Base-by-base conservation (phyloP, 441 rosid species). In the Metrosideros polymorpha region DNA sequence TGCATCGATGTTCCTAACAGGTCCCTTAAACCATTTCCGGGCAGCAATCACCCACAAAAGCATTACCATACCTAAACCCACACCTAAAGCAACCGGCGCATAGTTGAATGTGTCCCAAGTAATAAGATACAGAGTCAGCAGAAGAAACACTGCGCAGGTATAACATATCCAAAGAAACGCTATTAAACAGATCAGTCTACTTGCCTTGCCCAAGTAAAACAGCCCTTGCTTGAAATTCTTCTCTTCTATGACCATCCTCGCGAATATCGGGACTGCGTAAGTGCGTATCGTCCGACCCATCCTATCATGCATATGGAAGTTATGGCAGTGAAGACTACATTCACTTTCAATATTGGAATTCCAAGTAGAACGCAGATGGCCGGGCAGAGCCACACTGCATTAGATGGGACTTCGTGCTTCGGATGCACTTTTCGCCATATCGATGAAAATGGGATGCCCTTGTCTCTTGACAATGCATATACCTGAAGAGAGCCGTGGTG, bases 231-330 rank as follows among this genome's bases (percentile, higher is more conserved):
- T 91, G 87, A 94, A 93, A 82, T 92, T 88, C 88, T 91, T 85
- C 90, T 94, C 94, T 17, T 54, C 75, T 93, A 92, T 94, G n/a
- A 92, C 94, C 91, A 92, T 89, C 89, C 95, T 91, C 10, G 93
- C 93, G 27, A 92, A 93, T 59, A 93, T 92, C 7, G 94, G 94
- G 63, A 93, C 92, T n/a, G n/a, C n/a, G n/a, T n/a, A n/a, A n/a
- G n/a, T 7, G 93, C 94, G 9, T 93, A 93, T 18, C 95, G 93
- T 2, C 95, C 94, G 15, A 93, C 94, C 96, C 96, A 94, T 25
- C 96, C 94, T 17, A 92, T 93, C n/a, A 94, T 93, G 79, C 93
- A 88, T 83, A 92, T 90, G 45, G 95, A 94, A 82, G 92, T 92
- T 83, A 94, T 93, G 86, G 93, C 94, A 13, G 92, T 93, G 90